Evolutionary conservation across 371 early-diverging fungal genomes (phyloP).

Genomic region (Cokeromyces recurvatus): DNA sequence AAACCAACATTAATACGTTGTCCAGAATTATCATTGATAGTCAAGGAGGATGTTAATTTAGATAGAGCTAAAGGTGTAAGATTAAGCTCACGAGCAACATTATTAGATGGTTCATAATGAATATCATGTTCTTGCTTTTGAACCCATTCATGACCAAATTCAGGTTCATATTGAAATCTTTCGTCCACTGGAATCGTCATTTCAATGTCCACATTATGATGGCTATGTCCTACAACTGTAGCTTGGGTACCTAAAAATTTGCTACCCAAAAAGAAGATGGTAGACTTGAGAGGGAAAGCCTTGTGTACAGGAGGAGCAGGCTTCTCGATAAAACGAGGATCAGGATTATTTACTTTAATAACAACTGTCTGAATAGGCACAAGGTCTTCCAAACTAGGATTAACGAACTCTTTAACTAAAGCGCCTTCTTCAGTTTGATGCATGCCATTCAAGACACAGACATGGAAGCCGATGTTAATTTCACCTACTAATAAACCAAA

Average conservation of each 20-base stretch:
- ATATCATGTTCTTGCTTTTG: conserved; percentile 29
- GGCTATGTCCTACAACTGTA: conserved; percentile 62
- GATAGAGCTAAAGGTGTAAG: conserved; percentile 66
- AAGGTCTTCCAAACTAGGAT: conserved; percentile 55
- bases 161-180: conserved; percentile 32
- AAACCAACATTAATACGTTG: conserved; percentile 78
- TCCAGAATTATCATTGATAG: conserved; percentile 53
- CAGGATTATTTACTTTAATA: conserved; percentile 53
- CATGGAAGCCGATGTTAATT: conserved; percentile 67
- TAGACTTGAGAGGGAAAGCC: conserved; percentile 66
- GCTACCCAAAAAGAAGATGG: conserved; percentile 64
- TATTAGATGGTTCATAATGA: conserved; percentile 62
- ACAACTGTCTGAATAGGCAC: conserved; percentile 73
- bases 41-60: conserved; percentile 78
- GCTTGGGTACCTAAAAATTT: conserved; percentile 71
- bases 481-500: conserved; percentile 68
- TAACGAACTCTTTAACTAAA: conserved; percentile 77
- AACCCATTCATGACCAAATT: conserved; percentile 54
- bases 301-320: conserved; percentile 49
- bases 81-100: conserved; percentile 58
- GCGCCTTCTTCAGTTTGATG: conserved; percentile 74
- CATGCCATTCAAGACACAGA: conserved; percentile 68
- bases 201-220: conserved; percentile 45
- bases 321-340: conserved; percentile 65
- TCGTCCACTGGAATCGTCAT: conserved; percentile 34